phyloP scores from a whole-genome alignment of 495 filamentous ascomycete genomes.

The Neurospora sp. region DNA sequence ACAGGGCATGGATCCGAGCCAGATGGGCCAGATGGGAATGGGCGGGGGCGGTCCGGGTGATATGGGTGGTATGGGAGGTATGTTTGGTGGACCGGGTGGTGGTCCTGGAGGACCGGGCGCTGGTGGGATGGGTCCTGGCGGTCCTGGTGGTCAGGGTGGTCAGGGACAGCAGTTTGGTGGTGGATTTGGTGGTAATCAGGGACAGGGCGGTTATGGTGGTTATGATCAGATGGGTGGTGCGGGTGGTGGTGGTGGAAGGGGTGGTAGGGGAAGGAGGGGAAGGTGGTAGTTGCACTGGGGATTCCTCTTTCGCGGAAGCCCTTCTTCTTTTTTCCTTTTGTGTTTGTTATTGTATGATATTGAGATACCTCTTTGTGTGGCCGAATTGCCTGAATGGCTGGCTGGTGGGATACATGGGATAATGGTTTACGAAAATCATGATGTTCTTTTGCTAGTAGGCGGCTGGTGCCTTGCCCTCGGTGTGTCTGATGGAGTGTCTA shows the following conservation, averaged over 20 bases:
- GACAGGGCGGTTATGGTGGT: constrained; percentile 40
- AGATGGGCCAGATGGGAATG: constrained; percentile 51
- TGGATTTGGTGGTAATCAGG: constrained; percentile 40
- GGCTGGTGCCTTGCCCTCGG: not conserved
- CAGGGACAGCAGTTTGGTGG: constrained; percentile 34
- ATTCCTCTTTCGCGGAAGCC: too few relatives aligned
- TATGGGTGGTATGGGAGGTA: constrained; percentile 29
- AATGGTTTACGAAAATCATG: not conserved
- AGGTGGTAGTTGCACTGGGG: constrained; percentile 14
- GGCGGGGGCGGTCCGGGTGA: constrained; percentile 2
- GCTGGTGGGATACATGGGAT: not conserved
- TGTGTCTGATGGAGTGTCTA: not conserved
- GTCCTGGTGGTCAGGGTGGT: constrained; percentile 34
- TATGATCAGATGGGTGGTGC: constrained; percentile 46
- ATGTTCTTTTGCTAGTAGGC: not conserved
- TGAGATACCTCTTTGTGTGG: not conserved
- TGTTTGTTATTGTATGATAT: not conserved
- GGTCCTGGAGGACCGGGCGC: constrained; percentile 37
- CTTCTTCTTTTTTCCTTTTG: not conserved
- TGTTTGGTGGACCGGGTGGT: constrained; percentile 35
- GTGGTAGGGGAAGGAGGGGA: constrained; percentile 33
- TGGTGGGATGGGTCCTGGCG: constrained; percentile 27
- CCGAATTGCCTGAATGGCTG: not conserved
- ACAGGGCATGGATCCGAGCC: constrained; percentile 62
- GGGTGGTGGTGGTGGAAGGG: constrained; percentile 24